A percentile compares a stretch with the other conserved stretches of the same genome.
phyloP scores from a whole-genome alignment of 768 basidiomycete species.

The Candolleomyces eurysporus region DNA sequence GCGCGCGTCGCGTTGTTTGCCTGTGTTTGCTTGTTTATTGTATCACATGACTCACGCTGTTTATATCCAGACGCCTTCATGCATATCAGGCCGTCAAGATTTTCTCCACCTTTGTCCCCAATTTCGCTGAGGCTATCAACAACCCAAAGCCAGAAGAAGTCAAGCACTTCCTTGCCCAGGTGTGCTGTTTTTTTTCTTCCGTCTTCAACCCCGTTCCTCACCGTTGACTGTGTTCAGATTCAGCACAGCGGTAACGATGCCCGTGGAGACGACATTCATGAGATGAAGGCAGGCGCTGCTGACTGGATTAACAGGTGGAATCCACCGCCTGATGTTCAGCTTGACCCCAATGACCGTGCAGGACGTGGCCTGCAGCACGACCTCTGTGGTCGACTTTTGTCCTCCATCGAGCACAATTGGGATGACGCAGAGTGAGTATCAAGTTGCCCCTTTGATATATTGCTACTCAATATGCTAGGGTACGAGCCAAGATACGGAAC shows the following conservation, averaged over 20 bases:
- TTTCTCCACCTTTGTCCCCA: too few species aligned
- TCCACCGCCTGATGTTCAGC: not conserved
- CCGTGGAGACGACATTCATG: not conserved
- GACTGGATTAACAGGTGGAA: not conserved
- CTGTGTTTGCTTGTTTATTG: too few species aligned
- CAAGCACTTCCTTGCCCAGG: too few species aligned
- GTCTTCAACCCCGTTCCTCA: not conserved
- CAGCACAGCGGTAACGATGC: not conserved
- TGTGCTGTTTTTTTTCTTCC: not conserved
- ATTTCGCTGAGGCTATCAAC: too few species aligned
- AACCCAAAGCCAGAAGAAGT: too few species aligned
- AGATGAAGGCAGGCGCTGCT: not conserved
- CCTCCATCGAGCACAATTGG: constrained; percentile 18
- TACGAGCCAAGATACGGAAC: not conserved
- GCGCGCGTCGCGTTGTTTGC: too few species aligned
- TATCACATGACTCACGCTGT: too few species aligned
- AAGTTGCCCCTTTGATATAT: not conserved
- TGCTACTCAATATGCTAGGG: not conserved
- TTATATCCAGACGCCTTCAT: too few species aligned
- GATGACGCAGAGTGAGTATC: constrained; percentile 11
- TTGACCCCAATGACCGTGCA: constrained; percentile 1
- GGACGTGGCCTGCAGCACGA: constrained; percentile 18
- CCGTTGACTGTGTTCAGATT: not conserved
- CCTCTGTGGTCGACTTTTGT: constrained; percentile 14
- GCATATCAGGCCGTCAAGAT: too few species aligned